Percentiles rank a stretch among this genome's conserved stretches.
Conservation (phyloP, 306 rosid genomes). For the Quercus engelmannii region DNA sequence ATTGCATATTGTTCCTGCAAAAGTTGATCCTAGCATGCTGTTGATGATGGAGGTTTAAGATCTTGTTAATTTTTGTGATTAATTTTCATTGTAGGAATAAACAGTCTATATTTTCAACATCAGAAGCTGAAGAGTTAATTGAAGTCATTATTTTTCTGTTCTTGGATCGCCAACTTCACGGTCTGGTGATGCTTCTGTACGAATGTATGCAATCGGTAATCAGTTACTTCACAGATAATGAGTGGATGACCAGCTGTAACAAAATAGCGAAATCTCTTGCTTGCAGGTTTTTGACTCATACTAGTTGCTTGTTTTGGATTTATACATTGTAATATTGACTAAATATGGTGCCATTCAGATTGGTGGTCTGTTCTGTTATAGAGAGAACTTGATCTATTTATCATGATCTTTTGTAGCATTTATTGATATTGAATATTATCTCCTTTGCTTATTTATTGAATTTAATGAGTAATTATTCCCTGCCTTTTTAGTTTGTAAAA, state of each 20-base stretch:
- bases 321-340: neutral
- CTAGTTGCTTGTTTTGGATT: constrained; percentile 1
- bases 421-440: neutral
- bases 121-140: constrained; percentile 76
- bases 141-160: constrained; percentile 68
- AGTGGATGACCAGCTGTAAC: constrained; percentile 71
- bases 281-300: constrained; percentile 52
- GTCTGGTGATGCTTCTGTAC: constrained; percentile 54
- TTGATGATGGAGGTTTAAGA: constrained; percentile 10
- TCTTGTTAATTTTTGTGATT: constrained; percentile 7
- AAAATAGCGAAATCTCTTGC: constrained; percentile 78
- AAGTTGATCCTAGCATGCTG: neutral
- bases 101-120: constrained; percentile 48
- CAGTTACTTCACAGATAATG: constrained; percentile 65
- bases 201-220: constrained; percentile 65
- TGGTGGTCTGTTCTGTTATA: neutral
- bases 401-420: neutral
- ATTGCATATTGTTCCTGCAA: constrained; percentile 6
- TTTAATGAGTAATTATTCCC: neutral
- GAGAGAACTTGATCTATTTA: neutral
- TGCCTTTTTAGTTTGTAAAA: neutral
- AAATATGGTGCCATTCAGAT: neutral
- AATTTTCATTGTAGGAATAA: constrained; percentile 50
- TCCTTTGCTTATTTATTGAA: neutral
- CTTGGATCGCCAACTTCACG: constrained; percentile 75